Conservation (phyloP, 2,329 filamentous ascomycete species). For the Orbilia ellipsospora region DNA sequence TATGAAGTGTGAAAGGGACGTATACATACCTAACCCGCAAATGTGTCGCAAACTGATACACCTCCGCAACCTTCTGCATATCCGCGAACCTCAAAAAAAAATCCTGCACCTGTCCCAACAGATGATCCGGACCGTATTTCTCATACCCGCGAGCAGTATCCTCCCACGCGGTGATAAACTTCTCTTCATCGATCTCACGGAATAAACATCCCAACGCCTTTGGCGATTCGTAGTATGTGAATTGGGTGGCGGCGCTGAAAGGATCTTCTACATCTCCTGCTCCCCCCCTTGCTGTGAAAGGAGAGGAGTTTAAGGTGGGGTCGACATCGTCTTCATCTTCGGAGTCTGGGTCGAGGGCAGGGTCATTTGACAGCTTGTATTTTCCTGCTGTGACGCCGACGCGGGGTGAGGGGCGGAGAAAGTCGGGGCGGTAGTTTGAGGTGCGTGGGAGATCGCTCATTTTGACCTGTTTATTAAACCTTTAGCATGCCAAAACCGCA, state of each 20-base stretch:
- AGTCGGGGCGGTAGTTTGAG: conserved; percentile 56
- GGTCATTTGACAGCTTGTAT: conserved; percentile 58
- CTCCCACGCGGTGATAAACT: conserved; percentile 66
- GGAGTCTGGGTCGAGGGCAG: conserved; percentile 65
- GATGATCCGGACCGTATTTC: conserved; percentile 41
- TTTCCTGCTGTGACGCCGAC: conserved; percentile 39
- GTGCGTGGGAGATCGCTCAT: conserved; percentile 54
- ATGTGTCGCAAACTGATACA: conserved; percentile 54
- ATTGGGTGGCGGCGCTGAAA: conserved; percentile 14
- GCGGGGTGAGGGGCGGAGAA: conserved; percentile 57
- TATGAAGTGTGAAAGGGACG: too few species aligned
- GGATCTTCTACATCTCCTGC: conserved; percentile 39
- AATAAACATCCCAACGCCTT: conserved; percentile 78
- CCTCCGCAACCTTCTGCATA: conserved; percentile 62
- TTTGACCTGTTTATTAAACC: conserved; percentile 30
- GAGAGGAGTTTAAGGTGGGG: not conserved
- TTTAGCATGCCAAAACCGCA: conserved; percentile 67
- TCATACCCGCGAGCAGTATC: conserved; percentile 29
- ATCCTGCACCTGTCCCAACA: conserved; percentile 61
- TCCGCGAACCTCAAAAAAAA: conserved; percentile 62
- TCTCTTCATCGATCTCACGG: conserved; percentile 76
- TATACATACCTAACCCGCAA: conserved; percentile 22
- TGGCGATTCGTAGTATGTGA: conserved; percentile 72
- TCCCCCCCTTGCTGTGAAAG: too few species aligned
- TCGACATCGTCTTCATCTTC: conserved; percentile 63